A percentile compares a stretch with the other conserved stretches of the same genome.
Evolutionary conservation across 208 protist genomes (phyloP).

Genomic region (Wallacemonas sp.): DNA sequence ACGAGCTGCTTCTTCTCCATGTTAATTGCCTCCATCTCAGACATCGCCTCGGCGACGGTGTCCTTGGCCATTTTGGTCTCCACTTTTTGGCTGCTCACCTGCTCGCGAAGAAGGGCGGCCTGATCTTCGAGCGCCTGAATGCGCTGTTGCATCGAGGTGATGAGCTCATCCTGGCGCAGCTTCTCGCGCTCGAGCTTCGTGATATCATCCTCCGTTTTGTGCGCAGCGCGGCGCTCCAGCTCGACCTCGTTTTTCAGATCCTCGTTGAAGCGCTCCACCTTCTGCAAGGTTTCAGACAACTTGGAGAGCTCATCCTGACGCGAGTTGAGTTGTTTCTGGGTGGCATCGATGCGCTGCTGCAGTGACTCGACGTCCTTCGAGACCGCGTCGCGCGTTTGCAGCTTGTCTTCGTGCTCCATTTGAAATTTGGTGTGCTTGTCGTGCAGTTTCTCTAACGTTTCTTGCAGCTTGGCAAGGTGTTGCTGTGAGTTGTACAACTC

Average conservation of each 20-base stretch:
- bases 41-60: conserved; percentile 90
- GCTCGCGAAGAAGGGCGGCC: conserved; percentile 74
- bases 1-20: conserved; percentile 96
- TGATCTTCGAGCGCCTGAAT: conserved; percentile 87
- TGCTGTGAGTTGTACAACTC: conserved; percentile 95
- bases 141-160: conserved; percentile 87
- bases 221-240: conserved; percentile 92
- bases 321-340: conserved; percentile 84
- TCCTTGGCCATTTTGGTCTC: conserved; percentile 88
- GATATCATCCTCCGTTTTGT: conserved; percentile 96
- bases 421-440: conserved; percentile 79
- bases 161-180: conserved; percentile 91
- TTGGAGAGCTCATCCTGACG: conserved; percentile 92
- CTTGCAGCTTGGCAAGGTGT: conserved; percentile 93
- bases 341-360: conserved; percentile 86
- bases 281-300: conserved; percentile 87
- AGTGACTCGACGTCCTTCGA: conserved; percentile 44
- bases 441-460: conserved; percentile 90
- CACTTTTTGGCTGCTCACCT: conserved; percentile 85
- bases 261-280: conserved; percentile 95
- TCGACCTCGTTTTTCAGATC: conserved; percentile 93
- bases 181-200: conserved; percentile 93
- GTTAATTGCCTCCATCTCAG: conserved; percentile 94
- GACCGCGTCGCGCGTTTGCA: conserved; percentile 68
- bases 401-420: conserved; percentile 81